Evolutionary conservation across 106 monocot species (phyloP), one percentile per base, ranked within the genome.

Genomic region (Alisma plantagoaquatica): DNA sequence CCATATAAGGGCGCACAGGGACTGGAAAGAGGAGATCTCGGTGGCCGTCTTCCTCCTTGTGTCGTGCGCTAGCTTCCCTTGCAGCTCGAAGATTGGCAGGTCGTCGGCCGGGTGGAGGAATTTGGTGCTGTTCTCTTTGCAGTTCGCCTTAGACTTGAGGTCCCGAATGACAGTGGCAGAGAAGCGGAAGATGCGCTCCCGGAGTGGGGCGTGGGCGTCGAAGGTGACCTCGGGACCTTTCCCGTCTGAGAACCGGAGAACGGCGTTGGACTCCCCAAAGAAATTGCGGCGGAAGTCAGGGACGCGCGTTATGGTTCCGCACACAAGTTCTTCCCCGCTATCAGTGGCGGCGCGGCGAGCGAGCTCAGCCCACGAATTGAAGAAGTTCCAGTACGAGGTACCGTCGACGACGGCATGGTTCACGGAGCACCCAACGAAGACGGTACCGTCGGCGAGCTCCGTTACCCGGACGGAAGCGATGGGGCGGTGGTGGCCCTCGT

Each of bases 311-410:
- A 67, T 28, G 45, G 9, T 26, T 20, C 14, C 35, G 24, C 25
- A 49, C n/a, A n/a, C n/a, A n/a, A n/a, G n/a, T n/a, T n/a, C n/a
- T n/a, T n/a, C n/a, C n/a, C n/a, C n/a, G n/a, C n/a, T n/a, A n/a
- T n/a, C n/a, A n/a, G n/a, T n/a, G n/a, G n/a, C n/a, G n/a, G n/a
- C n/a, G n/a, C n/a, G n/a, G 1, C 79, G 79, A 77, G 70, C 77
- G 61, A 83, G 65, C 41, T 79, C 75, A 24, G 92, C 82, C 92
- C 92, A 93, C 5, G 72, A 38, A 33, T 87, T 93, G 65, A 93
- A 71, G 77, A 93, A 93, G 54, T 87, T 75, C 92, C 92, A 93
- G 68, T 87, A 87, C 22, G 92, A 93, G 31, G 87, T 87, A 0
- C 92, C 86, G 57, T 93, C 92, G 27, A 77, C 83, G 38, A 87